Evolutionary conservation across 768 basidiomycete species (phyloP).

Genomic region (Lentinula boryana): DNA sequence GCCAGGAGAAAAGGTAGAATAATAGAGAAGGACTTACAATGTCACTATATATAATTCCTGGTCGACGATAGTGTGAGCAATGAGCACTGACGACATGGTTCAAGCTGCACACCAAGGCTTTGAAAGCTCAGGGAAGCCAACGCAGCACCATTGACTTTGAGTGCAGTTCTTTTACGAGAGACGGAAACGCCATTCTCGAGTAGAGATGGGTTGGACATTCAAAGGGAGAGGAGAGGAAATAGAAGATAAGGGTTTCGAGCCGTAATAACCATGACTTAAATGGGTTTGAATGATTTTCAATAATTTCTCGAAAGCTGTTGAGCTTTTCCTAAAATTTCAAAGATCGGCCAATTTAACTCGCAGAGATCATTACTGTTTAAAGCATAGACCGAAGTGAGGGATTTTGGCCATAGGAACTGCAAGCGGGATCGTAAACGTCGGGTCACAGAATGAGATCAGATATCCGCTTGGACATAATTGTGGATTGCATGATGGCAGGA

Average conservation of each 20-base stretch:
- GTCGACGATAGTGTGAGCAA: slow-evolving; percentile 4
- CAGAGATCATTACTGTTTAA: not conserved
- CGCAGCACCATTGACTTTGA: slow-evolving; percentile 23
- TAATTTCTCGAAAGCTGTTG: not conserved
- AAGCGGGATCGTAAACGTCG: not conserved
- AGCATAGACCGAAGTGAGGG: slow-evolving; percentile 18
- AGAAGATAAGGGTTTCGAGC: not conserved
- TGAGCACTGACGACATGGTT: slow-evolving; percentile 1
- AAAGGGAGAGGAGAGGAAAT: not conserved
- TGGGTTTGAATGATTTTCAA: not conserved
- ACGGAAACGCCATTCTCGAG: slow-evolving; percentile 21
- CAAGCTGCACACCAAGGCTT: slow-evolving; percentile 8
- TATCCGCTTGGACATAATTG: not conserved
- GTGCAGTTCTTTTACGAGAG: slow-evolving; percentile 24
- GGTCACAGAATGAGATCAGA: not conserved
- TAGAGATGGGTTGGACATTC: slow-evolving; percentile 14
- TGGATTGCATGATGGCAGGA: too few species aligned
- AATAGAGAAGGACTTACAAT: slow-evolving; percentile 16
- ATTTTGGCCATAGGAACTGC: slow-evolving; percentile 28
- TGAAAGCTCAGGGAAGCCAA: slow-evolving; percentile 25
- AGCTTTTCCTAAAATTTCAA: not conserved
- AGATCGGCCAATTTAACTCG: slow-evolving; percentile 18
- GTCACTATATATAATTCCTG: slow-evolving; percentile 44
- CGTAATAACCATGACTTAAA: not conserved
- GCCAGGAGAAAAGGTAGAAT: not conserved